phyloP scores from a whole-genome alignment of 805 yeast species.

The Scheffersomyces lignosus region DNA sequence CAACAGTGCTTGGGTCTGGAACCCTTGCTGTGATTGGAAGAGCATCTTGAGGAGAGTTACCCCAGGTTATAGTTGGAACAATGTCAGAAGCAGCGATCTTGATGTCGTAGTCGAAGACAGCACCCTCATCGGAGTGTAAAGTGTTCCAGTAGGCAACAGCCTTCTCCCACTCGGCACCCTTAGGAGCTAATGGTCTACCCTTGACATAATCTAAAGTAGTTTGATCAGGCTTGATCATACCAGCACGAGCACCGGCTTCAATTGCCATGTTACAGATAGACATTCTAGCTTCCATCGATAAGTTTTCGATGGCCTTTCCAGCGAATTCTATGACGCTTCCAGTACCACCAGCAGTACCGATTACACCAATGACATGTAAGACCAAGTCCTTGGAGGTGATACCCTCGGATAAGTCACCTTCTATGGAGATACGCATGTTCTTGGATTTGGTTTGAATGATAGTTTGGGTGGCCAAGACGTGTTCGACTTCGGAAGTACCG shows the following conservation, averaged over 20 bases:
- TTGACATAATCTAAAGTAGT: constrained; percentile 83
- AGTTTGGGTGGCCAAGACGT: constrained; percentile 96
- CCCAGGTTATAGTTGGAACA: constrained; percentile 98
- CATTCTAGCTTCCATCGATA: constrained; percentile 98
- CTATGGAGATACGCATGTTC: constrained; percentile 87
- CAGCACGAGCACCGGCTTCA: constrained; percentile 99
- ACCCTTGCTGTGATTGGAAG: constrained; percentile 87
- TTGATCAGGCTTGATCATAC: constrained; percentile 97
- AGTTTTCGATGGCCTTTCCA: constrained; percentile 86
- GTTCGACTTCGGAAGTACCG: constrained; percentile 99
- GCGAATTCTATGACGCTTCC: constrained; percentile 96
- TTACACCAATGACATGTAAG: constrained; percentile 90
- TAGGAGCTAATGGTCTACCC: constrained; percentile 94
- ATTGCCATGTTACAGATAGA: constrained; percentile 99
- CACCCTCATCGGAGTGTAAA: constrained; percentile 84
- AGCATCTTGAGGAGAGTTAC: constrained; percentile 99
- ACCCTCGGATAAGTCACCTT: constrained; percentile 83
- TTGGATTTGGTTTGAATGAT: constrained; percentile 91
- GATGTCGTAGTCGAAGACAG: constrained; percentile 83
- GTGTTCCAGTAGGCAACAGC: constrained; percentile 92
- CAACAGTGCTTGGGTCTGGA: constrained; percentile 80
- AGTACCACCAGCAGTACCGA: constrained; percentile 99
- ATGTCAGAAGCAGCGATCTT: constrained; percentile 79
- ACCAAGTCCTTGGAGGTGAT: constrained; percentile 95
- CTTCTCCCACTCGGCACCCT: constrained; percentile 92